phyloP scores from a whole-genome alignment of 2,329 filamentous ascomycete genomes.

The Pyricularia grisea region DNA sequence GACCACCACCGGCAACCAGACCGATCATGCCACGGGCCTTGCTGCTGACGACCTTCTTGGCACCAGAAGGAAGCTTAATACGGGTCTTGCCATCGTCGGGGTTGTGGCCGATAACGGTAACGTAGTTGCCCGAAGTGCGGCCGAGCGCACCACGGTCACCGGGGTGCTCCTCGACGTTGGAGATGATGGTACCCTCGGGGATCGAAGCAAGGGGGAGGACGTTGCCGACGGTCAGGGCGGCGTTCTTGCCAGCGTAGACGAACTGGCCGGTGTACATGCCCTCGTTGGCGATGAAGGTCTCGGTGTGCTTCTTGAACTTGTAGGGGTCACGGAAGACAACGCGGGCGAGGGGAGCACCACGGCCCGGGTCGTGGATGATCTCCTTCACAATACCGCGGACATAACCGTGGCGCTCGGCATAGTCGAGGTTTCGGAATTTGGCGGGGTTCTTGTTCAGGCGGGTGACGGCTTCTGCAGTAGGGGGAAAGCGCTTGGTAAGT shows the following conservation, averaged over 20 bases:
- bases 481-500: not conserved
- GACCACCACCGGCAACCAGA: conserved; percentile 97
- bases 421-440: conserved; percentile 94
- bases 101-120: conserved; percentile 97
- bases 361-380: conserved; percentile 97
- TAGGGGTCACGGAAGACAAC: conserved; percentile 97
- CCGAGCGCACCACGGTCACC: conserved; percentile 95
- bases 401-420: conserved; percentile 94
- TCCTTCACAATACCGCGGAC: conserved; percentile 96
- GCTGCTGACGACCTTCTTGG: conserved; percentile 98
- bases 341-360: conserved; percentile 94
- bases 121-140: conserved; percentile 98
- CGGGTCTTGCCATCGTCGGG: conserved; percentile 98
- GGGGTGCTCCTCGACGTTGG: conserved; percentile 98
- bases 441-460: conserved; percentile 90
- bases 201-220: conserved; percentile 88
- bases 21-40: conserved; percentile 95
- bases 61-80: conserved; percentile 97
- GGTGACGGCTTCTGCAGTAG: conserved; percentile 32
- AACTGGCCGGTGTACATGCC: conserved; percentile 99
- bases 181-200: conserved; percentile 97
- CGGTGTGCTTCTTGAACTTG: conserved; percentile 92
- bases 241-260: conserved; percentile 99
- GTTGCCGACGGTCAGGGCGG: conserved; percentile 93
- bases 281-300: conserved; percentile 99